phyloP scores from a whole-genome alignment of 352 stramenopile genomes.

The Globisporangium recalcitrans region DNA sequence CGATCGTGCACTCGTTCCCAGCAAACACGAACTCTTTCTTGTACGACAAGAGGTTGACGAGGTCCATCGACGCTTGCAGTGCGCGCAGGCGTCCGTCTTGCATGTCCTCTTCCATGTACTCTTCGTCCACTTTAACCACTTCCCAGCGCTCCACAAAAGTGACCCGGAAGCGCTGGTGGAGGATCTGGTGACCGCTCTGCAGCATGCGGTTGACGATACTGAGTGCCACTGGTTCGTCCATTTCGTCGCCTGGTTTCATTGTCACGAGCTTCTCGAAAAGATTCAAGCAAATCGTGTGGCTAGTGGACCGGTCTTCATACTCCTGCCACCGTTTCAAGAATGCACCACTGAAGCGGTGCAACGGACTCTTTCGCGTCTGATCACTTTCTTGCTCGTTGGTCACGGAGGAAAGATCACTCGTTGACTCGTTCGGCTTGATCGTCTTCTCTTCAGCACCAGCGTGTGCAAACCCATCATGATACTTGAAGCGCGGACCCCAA shows the following conservation, averaged over 20 bases:
- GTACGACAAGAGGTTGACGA: slow-evolving; percentile 83
- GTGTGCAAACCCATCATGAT: slow-evolving; percentile 21
- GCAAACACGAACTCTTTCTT: slow-evolving; percentile 84
- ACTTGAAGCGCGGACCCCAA: slow-evolving; percentile 55
- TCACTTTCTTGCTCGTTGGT: background rate
- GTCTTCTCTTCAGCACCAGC: background rate
- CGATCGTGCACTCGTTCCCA: slow-evolving; percentile 58
- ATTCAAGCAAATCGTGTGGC: slow-evolving; percentile 43
- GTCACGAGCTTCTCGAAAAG: slow-evolving; percentile 43
- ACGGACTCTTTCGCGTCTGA: slow-evolving; percentile 26
- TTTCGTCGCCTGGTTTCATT: slow-evolving; percentile 33
- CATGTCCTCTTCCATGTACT: slow-evolving; percentile 36
- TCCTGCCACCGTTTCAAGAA: slow-evolving; percentile 44
- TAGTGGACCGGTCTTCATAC: slow-evolving; percentile 53
- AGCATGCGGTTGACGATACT: slow-evolving; percentile 51
- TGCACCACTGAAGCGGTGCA: slow-evolving; percentile 41
- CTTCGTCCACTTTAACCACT: slow-evolving; percentile 46
- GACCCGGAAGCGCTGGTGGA: slow-evolving; percentile 70
- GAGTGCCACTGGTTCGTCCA: slow-evolving; percentile 49
- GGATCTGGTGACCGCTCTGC: slow-evolving; percentile 47
- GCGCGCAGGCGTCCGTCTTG: slow-evolving; percentile 39
- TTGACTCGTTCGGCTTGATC: background rate
- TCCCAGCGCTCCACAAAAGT: slow-evolving; percentile 78
- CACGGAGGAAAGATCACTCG: background rate
- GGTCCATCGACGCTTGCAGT: slow-evolving; percentile 73